These are phyloP conservation scores for Pouteria glomerata DNA, from an alignment of 148 eudicot species.

Conservation along the genomic window DNA sequence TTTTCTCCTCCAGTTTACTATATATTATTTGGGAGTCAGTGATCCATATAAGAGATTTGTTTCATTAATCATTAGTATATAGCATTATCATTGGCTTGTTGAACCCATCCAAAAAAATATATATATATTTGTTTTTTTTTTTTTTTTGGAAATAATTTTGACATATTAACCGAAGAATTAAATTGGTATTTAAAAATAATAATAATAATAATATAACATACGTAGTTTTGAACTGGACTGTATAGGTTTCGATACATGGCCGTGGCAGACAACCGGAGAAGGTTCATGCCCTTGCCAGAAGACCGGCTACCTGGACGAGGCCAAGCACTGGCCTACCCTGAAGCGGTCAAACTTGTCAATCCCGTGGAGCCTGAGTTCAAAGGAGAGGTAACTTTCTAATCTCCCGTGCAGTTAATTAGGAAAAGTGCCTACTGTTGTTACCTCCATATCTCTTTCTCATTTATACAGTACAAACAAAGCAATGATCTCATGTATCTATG, in stretches of 20 bases:
- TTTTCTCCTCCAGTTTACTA: not conserved
- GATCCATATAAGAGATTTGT: not conserved
- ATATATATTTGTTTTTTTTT: no score
- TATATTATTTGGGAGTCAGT: not conserved
- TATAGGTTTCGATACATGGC: conserved; percentile 85
- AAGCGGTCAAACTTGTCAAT: conserved; percentile 75
- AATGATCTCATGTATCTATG: no score
- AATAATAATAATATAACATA: not conserved
- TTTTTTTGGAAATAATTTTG: no score
- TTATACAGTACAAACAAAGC: no score
- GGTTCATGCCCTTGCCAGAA: conserved; percentile 80
- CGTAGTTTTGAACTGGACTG: not conserved
- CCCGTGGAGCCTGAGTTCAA: conserved; percentile 62
- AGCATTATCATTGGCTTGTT: no score
- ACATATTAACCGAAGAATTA: no score
- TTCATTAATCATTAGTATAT: no score
- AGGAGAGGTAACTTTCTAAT: conserved; percentile 48
- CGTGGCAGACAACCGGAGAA: conserved; percentile 61
- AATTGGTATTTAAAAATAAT: not conserved
- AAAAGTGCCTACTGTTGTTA: not conserved
- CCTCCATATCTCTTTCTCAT: no score
- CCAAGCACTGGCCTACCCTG: conserved; percentile 68
- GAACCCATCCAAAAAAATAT: no score
- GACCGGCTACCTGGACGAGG: conserved; percentile 74
- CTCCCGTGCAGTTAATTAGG: not conserved